These are phyloP conservation scores for Trametes coccinea DNA, from an alignment of 768 basidiomycete species.

Conservation along the genomic window DNA sequence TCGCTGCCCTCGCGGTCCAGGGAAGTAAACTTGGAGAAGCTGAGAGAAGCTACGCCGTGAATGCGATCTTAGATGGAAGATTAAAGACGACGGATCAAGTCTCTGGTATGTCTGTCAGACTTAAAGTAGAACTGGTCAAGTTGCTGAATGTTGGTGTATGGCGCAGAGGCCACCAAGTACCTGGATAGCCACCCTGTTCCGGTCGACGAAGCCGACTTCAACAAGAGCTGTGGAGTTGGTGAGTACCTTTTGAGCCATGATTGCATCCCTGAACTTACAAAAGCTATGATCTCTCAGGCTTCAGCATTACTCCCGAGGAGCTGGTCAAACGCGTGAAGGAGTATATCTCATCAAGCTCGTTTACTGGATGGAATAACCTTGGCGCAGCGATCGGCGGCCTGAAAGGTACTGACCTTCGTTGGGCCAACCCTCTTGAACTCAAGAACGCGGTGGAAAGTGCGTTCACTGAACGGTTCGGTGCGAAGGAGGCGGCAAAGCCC, in stretches of 20 bases:
- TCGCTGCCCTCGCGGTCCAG: conserved; percentile 66
- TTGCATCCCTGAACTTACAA: no score
- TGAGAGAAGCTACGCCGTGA: conserved; percentile 63
- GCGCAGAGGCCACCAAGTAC: conserved; percentile 74
- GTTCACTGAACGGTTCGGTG: conserved; percentile 69
- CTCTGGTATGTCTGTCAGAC: conserved; percentile 56
- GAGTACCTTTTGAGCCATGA: conserved; percentile 29
- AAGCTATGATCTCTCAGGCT: conserved; percentile 49
- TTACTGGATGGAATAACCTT: conserved; percentile 75
- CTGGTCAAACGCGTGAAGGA: conserved; percentile 54
- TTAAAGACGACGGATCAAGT: conserved; percentile 87
- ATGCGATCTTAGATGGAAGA: conserved; percentile 68
- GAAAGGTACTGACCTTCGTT: conserved; percentile 66
- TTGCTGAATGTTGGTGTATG: background rate
- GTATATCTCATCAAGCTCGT: conserved; percentile 55
- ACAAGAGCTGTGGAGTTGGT: conserved; percentile 88
- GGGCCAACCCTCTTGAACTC: conserved; percentile 82
- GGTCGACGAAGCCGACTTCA: conserved; percentile 68
- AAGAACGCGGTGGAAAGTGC: conserved; percentile 78
- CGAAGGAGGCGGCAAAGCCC: conserved; percentile 63
- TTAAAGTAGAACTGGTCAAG: background rate
- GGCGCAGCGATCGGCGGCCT: conserved; percentile 65
- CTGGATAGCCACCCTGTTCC: conserved; percentile 60
- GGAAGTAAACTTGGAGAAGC: conserved; percentile 60
- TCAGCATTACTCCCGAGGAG: conserved; percentile 70